Base-by-base conservation (phyloP, 495 filamentous ascomycete species). In the Glonium stellatum region DNA sequence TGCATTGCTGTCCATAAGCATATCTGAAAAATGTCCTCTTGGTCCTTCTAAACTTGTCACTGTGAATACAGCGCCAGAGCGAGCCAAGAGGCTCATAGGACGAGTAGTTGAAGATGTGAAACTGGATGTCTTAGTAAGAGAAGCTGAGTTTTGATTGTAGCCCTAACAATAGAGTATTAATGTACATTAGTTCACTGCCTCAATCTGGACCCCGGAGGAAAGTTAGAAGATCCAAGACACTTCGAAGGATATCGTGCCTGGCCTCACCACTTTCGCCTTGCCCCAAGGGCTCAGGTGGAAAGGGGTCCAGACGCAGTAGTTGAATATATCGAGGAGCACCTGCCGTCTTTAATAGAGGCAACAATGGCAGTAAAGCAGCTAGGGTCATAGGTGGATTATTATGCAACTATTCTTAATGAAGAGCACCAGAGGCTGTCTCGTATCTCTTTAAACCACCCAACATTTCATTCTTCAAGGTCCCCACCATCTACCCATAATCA, bases 1-100 rank as follows among this genome's bases (percentile, higher is more conserved):
- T 44, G 4, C 18, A 1, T 23, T 15, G 1, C 48, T 47, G 5
- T 47, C 21, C 42, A 5, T 9, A 47, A 47, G 9, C 9, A 18
- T 47, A 9, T 47, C 42, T 18, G 48, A 52, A 52, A 1, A 12
- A 52, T n/a, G 48, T 35, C 53, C 25, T 15, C 25, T 35, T 41
- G 82, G 81, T 36, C 81, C 82, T 18, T 87, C 77, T 71, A 79
- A 71, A 54, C 79, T 88, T 21, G 79, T 85, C 49, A 86, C 84
- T 11, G 84, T 88, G 64, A 87, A 87, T 75, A 88, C 79, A 48
- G 84, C 78, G 0, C 85, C 85, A 9, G 84, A 85, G 60, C 78
- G 85, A 34, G 85, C 85, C 39, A 79, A 82, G 69, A 70, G 73
- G 10, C 71, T 87, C 39, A 80, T 86, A 67, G 84, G 83, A 18